Conservation (phyloP, 2,329 filamentous ascomycete species). For the Epichloe hybrida region DNA sequence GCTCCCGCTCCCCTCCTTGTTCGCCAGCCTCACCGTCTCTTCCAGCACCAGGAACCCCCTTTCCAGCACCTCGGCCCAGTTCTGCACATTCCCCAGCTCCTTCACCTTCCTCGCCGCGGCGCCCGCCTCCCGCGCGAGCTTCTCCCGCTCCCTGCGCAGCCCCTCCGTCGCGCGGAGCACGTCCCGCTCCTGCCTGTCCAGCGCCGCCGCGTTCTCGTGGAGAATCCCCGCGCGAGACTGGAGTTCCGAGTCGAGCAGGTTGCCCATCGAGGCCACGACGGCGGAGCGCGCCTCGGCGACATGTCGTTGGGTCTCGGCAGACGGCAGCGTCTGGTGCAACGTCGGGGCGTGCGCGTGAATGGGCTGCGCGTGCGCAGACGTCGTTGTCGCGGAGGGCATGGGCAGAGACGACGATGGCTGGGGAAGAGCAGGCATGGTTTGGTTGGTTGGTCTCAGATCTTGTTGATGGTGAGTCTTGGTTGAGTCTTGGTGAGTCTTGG, state of each 20-base stretch:
- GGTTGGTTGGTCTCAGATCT: too few relatives aligned
- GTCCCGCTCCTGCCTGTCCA: conserved; percentile 54
- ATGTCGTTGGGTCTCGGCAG: conserved; percentile 30
- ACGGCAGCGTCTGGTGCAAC: conserved; percentile 25
- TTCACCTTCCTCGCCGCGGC: conserved; percentile 53
- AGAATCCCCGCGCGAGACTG: conserved; percentile 54
- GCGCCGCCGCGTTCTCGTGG: conserved; percentile 52
- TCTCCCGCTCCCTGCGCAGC: conserved; percentile 50
- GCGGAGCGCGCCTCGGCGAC: conserved; percentile 44
- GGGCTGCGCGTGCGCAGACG: background rate
- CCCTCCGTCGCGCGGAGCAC: conserved; percentile 45
- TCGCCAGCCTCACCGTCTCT: conserved; percentile 48
- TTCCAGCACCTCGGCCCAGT: conserved; percentile 76
- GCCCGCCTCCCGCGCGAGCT: conserved; percentile 50
- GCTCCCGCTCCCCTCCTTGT: conserved; percentile 16
- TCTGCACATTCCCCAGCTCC: conserved; percentile 71
- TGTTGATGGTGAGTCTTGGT: too few relatives aligned
- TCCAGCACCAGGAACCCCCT: conserved; percentile 50
- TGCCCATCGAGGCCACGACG: conserved; percentile 50
- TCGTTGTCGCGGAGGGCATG: background rate
- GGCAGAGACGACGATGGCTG: background rate
- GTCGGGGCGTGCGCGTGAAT: conserved; percentile 8
- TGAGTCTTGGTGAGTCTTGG: too few relatives aligned
- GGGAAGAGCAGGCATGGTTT: background rate
- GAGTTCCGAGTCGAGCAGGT: conserved; percentile 56